Evolutionary conservation across 768 basidiomycete species (phyloP), one percentile per base, ranked within the genome.

Genomic region (Rhodosporidiobolus sp.): DNA sequence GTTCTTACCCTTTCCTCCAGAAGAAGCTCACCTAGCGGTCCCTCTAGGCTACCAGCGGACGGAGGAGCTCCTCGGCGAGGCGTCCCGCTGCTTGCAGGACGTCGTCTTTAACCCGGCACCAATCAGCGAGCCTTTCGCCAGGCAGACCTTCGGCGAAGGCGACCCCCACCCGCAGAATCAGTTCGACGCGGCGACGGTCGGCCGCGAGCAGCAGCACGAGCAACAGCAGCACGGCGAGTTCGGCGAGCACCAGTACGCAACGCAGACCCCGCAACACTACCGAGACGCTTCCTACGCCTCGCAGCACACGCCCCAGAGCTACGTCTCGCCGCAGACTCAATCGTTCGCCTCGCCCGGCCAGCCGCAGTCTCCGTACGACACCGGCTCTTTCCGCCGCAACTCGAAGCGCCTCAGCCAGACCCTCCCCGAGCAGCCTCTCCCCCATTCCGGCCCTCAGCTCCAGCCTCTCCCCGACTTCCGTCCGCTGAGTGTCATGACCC

Each of bases 41-140:
- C 20, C 2, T 1, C 60, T n/a, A 73, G 75, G 77, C 43, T 81
- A 79, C 68, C 77, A 79, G 7, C 78, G 79, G 62, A 83, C 82
- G 1, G 79, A 79, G n/a, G 78, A 80, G 53, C 76, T 81, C 1
- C 77, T 81, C 24, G 69, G 73, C 38, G 81, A 83, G 63, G 82
- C 82, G 2, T 77, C 76, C 17, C 78, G 80, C 52, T 83, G 82
- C 73, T 78, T 82, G 4, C 54, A 63, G 26, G 75, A 75, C 63
- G 82, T 80, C 63, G 58, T 63, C 48, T 72, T 73, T 70, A 76
- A 76, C 65, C 73, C 76, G 14, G 63, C 65, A 8, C 65, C 66
- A 11, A 50, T 66, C 57, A 59, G 64, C 4, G 65, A 75, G 73
- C 77, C 32, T 69, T 78, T 57, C 66, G 77, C 53, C 2, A 22